Evolutionary conservation across 2,329 filamentous ascomycete species (phyloP).

Genomic region (Fusarium illudens): DNA sequence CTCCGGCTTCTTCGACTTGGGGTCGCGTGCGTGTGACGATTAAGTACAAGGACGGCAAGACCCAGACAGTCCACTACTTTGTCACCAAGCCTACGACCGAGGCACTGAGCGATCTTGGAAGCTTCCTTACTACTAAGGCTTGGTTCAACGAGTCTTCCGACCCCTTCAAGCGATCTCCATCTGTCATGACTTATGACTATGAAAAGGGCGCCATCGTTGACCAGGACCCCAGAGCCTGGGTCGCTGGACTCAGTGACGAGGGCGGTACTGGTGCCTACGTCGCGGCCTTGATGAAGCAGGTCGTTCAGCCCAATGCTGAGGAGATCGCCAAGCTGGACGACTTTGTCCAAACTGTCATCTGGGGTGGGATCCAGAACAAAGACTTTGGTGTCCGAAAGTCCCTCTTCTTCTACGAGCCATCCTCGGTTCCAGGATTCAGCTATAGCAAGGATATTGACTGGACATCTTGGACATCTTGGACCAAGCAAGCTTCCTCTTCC

Average conservation of each 20-base stretch:
- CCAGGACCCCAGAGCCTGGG: constrained; percentile 63
- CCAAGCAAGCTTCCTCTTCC: constrained; percentile 53
- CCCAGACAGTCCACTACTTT: constrained; percentile 65
- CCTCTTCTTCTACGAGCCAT: constrained; percentile 64
- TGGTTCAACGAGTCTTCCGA: constrained; percentile 62
- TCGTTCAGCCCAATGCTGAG: constrained; percentile 55
- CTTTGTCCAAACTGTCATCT: constrained; percentile 62
- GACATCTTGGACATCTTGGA: constrained; percentile 62
- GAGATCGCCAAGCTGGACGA: constrained; percentile 63
- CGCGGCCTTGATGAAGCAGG: constrained; percentile 64
- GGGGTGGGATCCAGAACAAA: constrained; percentile 56
- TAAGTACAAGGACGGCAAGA: constrained; percentile 55
- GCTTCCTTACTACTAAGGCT: constrained; percentile 62
- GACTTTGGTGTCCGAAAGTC: constrained; percentile 62
- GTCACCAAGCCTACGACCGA: constrained; percentile 58
- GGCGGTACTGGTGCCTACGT: constrained; percentile 65
- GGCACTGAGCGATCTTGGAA: constrained; percentile 56
- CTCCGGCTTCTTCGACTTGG: constrained; percentile 54
- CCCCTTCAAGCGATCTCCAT: constrained; percentile 62
- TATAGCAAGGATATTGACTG: constrained; percentile 58
- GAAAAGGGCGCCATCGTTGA: constrained; percentile 53
- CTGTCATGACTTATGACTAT: constrained; percentile 65
- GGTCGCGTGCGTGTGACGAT: constrained; percentile 60
- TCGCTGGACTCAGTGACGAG: constrained; percentile 68
- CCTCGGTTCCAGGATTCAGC: constrained; percentile 50